Evolutionary conservation across 1,139 yeast species (phyloP).

Genomic region (Pichia sp.): DNA sequence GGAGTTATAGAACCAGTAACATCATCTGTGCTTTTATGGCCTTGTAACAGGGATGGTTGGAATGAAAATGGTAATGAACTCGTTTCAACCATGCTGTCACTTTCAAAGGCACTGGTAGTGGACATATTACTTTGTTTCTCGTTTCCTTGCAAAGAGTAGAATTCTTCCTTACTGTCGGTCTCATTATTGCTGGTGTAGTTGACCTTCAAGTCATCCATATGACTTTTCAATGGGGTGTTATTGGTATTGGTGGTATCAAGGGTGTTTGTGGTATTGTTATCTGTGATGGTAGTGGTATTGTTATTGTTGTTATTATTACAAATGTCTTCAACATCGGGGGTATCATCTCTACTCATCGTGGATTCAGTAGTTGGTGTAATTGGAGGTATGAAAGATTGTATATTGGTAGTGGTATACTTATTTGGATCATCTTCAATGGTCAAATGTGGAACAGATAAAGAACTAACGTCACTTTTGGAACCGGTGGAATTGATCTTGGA

Average conservation of each 20-base stretch:
- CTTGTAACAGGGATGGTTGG: slow-evolving; percentile 15
- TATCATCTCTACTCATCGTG: background rate
- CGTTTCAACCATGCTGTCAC: background rate
- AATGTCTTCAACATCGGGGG: background rate
- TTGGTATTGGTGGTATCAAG: too few species aligned
- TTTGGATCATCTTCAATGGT: background rate
- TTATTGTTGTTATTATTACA: too few species aligned
- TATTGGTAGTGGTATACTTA: background rate
- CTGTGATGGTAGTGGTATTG: too few species aligned
- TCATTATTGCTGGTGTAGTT: background rate
- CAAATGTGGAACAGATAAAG: background rate
- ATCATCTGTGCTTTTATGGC: slow-evolving; percentile 7
- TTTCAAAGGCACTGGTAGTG: slow-evolving; percentile 1
- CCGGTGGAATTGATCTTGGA: background rate
- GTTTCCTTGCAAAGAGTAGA: background rate
- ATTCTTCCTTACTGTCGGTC: background rate
- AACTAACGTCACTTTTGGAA: background rate
- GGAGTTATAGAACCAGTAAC: background rate
- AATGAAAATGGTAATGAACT: slow-evolving; percentile 15
- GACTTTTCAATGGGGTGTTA: background rate
- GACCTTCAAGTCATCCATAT: background rate
- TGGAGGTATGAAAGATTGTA: slow-evolving; percentile 1
- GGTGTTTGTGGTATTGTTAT: too few species aligned
- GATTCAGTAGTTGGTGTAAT: slow-evolving; percentile 10
- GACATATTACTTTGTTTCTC: background rate